Evolutionary conservation across 1,284 basidiomycete genomes (phyloP).

Genomic region (Fereydounia khargensis): DNA sequence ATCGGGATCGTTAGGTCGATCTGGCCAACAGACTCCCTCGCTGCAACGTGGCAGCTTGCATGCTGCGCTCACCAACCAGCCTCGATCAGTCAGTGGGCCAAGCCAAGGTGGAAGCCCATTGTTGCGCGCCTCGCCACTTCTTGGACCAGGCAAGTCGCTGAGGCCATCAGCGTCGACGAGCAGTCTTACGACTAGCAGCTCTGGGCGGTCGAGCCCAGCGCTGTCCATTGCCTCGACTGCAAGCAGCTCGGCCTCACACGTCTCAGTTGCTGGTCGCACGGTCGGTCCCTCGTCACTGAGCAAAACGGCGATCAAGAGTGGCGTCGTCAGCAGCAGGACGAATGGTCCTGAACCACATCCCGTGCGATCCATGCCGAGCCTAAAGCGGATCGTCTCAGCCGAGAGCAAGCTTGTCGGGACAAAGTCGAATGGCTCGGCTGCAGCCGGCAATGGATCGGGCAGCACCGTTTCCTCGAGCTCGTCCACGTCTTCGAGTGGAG

Average conservation of each 20-base stretch:
- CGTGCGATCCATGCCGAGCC: conserved; percentile 22
- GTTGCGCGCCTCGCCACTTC: conserved; percentile 11
- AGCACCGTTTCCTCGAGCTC: background rate
- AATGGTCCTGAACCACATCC: conserved; percentile 12
- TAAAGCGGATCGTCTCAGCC: background rate
- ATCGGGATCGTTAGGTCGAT: conserved; percentile 1
- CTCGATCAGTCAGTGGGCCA: conserved; percentile 1
- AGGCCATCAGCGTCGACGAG: conserved; percentile 13
- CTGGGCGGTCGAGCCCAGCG: conserved; percentile 20
- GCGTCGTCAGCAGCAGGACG: background rate
- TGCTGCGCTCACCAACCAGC: conserved; percentile 17
- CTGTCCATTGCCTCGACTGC: conserved; percentile 13
- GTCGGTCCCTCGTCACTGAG: too few species aligned
- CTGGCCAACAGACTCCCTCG: background rate
- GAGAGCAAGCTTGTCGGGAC: too few species aligned
- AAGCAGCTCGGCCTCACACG: conserved; percentile 14
- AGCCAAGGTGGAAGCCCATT: conserved; percentile 6
- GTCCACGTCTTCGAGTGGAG: background rate
- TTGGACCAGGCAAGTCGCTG: conserved; percentile 4
- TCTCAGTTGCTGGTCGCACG: conserved; percentile 11
- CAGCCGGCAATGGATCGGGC: too few species aligned
- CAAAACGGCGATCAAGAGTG: too few species aligned
- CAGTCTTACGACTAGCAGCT: conserved; percentile 16
- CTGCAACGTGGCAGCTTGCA: conserved; percentile 19
- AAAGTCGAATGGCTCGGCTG: too few species aligned